Conservation (phyloP, 2,329 filamentous ascomycete genomes). For the Cladophialophora psammophila region DNA sequence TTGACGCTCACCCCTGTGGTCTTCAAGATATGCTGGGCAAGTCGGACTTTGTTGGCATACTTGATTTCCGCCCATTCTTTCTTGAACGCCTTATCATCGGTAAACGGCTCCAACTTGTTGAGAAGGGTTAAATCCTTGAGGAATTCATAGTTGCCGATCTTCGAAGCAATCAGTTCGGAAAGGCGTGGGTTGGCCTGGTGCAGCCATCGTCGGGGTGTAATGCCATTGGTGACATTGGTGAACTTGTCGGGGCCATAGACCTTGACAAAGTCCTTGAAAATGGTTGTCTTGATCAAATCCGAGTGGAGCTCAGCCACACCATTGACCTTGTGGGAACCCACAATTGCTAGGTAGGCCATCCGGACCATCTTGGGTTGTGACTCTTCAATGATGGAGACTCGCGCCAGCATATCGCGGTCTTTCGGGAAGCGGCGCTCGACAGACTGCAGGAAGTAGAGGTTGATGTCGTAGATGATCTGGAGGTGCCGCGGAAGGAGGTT, state of each 20-base stretch:
- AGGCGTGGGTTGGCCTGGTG: slow-evolving; percentile 95
- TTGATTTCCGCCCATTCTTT: slow-evolving; percentile 98
- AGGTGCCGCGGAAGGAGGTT: slow-evolving; percentile 92
- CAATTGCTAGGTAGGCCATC: slow-evolving; percentile 94
- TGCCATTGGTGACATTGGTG: slow-evolving; percentile 97
- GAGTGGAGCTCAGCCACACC: slow-evolving; percentile 97
- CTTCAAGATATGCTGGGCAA: slow-evolving; percentile 89
- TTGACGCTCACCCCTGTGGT: slow-evolving; percentile 83
- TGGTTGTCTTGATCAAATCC: slow-evolving; percentile 97
- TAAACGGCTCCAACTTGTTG: slow-evolving; percentile 82
- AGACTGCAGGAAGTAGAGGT: slow-evolving; percentile 86
- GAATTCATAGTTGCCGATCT: slow-evolving; percentile 82
- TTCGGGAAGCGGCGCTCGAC: slow-evolving; percentile 92
- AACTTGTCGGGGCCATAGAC: slow-evolving; percentile 98
- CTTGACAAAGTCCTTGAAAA: slow-evolving; percentile 97
- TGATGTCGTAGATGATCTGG: slow-evolving; percentile 98
- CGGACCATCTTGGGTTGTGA: slow-evolving; percentile 96
- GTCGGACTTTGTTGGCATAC: slow-evolving; percentile 89
- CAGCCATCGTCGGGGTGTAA: slow-evolving; percentile 94
- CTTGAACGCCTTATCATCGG: slow-evolving; percentile 87
- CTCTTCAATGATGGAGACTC: slow-evolving; percentile 98
- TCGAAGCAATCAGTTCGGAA: slow-evolving; percentile 89
- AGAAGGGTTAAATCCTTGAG: slow-evolving; percentile 88
- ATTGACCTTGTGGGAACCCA: slow-evolving; percentile 99
- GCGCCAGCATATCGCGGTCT: slow-evolving; percentile 81